Conservation (phyloP, 805 yeast genomes). For the Zygoascus tannicola region DNA sequence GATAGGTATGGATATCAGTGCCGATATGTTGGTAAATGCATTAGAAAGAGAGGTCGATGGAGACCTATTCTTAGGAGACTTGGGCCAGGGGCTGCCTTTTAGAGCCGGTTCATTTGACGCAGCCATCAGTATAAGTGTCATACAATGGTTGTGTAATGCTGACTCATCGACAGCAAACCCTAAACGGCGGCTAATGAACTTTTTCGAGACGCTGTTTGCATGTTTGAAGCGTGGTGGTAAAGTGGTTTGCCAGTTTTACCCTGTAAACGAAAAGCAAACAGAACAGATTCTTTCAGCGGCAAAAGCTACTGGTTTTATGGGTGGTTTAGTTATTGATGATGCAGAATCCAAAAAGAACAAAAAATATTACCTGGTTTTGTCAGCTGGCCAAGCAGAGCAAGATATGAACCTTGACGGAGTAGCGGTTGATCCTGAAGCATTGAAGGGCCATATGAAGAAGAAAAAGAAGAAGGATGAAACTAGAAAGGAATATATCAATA, state of each 20-base stretch:
- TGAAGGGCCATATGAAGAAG: slow-evolving; percentile 8
- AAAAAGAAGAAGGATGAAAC: slow-evolving; percentile 53
- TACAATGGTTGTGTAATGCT: slow-evolving; percentile 97
- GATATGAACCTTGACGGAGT: slow-evolving; percentile 73
- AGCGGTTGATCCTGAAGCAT: slow-evolving; percentile 57
- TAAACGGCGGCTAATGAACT: slow-evolving; percentile 63
- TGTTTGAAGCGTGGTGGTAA: slow-evolving; percentile 88
- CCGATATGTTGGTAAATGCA: slow-evolving; percentile 93
- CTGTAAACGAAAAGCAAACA: slow-evolving; percentile 78
- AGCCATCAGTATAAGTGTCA: slow-evolving; percentile 87
- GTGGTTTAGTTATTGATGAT: slow-evolving; percentile 89
- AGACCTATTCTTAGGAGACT: slow-evolving; percentile 81
- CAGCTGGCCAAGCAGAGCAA: slow-evolving; percentile 74
- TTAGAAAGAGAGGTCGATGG: slow-evolving; percentile 89
- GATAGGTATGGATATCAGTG: slow-evolving; percentile 95
- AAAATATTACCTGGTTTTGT: slow-evolving; percentile 81
- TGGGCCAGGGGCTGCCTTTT: slow-evolving; percentile 91
- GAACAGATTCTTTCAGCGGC: slow-evolving; percentile 75
- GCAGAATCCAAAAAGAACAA: slow-evolving; percentile 87
- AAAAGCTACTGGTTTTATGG: slow-evolving; percentile 89
- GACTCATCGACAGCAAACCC: slow-evolving; percentile 80
- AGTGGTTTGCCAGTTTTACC: slow-evolving; percentile 95
- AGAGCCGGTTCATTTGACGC: slow-evolving; percentile 96
- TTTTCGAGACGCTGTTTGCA: slow-evolving; percentile 83
- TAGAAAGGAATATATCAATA: slow-evolving; percentile 66